phyloP scores from a whole-genome alignment of 345 rosid species.

The Brassica nigra region DNA sequence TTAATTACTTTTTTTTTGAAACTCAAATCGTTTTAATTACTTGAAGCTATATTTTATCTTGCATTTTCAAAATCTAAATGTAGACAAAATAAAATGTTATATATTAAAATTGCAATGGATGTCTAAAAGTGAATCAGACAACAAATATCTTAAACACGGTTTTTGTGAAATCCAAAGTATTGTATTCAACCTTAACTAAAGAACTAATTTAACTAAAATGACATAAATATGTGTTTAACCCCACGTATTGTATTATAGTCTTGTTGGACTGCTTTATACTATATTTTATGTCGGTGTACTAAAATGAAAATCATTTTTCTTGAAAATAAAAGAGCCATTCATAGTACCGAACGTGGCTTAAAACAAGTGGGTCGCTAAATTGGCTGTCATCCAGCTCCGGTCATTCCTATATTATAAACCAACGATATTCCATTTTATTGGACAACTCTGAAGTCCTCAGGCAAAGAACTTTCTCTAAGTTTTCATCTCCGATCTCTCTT shows the following conservation, averaged over 20 bases:
- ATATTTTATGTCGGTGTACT: conserved; percentile 25
- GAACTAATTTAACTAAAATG: neutral
- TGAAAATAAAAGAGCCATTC: neutral
- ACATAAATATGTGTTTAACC: neutral
- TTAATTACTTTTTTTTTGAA: neutral
- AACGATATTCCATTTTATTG: neutral
- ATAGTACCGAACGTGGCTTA: conserved; percentile 13
- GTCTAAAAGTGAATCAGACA: neutral
- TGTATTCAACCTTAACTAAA: neutral
- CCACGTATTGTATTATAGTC: neutral
- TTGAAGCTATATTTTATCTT: neutral
- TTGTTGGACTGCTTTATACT: neutral
- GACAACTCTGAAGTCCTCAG: conserved; percentile 7
- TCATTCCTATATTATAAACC: conserved; percentile 17
- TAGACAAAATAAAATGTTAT: neutral
- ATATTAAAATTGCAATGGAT: neutral
- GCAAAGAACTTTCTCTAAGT: neutral
- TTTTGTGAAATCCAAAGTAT: neutral
- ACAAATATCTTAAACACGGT: neutral
- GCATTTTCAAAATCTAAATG: neutral
- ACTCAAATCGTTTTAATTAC: neutral
- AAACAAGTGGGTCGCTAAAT: neutral
- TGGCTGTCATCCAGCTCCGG: conserved; percentile 8
- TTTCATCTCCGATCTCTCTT: neutral
- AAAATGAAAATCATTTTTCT: neutral